These are phyloP conservation scores for Kazachstania bromeliacearum DNA, from an alignment of 805 yeast species.

Conservation along the genomic window DNA sequence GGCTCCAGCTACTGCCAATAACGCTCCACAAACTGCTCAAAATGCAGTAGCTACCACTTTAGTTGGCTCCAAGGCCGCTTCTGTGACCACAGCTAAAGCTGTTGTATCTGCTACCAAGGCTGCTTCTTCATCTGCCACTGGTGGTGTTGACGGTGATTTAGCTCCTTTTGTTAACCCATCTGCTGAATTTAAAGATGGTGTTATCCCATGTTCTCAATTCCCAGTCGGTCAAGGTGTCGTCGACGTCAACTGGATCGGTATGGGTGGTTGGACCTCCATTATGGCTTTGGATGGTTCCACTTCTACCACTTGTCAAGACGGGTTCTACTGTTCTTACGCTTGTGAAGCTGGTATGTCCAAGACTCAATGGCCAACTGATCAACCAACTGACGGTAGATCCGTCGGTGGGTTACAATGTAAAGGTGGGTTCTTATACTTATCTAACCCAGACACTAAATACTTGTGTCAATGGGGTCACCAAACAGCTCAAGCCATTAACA, in stretches of 20 bases:
- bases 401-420: conserved; percentile 63
- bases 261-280: conserved; percentile 40
- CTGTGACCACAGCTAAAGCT: conserved; percentile 15
- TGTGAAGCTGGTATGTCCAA: conserved; percentile 75
- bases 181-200: conserved; percentile 56
- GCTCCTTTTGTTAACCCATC: conserved; percentile 42
- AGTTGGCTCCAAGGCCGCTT: conserved; percentile 4
- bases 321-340: conserved; percentile 67
- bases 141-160: conserved; percentile 48
- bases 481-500: conserved; percentile 44
- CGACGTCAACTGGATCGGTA: conserved; percentile 44
- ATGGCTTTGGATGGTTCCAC: conserved; percentile 62
- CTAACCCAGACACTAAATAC: conserved; percentile 41
- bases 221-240: conserved; percentile 66
- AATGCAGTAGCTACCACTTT: conserved; percentile 9
- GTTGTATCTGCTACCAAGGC: conserved; percentile 21
- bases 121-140: conserved; percentile 29
- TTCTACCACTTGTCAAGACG: conserved; percentile 52
- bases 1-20: conserved; percentile 19
- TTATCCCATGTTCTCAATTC: conserved; percentile 51
- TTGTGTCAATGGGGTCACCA: conserved; percentile 60
- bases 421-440: conserved; percentile 53
- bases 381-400: conserved; percentile 60
- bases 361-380: conserved; percentile 67
- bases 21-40: conserved; percentile 11